phyloP scores from a whole-genome alignment of 139 green algal species.

The Chlamydomonas sp. region DNA sequence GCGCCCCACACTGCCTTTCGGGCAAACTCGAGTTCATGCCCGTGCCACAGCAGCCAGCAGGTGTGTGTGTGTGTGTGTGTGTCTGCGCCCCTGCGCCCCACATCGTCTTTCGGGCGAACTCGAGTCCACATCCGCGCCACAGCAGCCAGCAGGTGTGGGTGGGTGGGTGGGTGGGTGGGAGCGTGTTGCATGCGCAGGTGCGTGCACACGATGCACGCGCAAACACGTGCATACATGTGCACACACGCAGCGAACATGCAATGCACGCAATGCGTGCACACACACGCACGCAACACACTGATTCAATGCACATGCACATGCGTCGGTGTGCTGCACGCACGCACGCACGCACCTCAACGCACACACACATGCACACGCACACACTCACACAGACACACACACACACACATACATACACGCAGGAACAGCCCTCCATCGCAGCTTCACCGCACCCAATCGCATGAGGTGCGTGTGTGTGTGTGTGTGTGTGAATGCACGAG shows the following conservation, averaged over 20 bases:
- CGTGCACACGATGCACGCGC: too few relatives aligned
- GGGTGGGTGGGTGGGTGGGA: conserved; percentile 6
- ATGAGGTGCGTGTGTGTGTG: background rate
- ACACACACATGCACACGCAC: background rate
- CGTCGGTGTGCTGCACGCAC: background rate
- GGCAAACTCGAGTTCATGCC: too few relatives aligned
- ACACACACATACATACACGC: conserved; percentile 7
- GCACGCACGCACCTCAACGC: background rate
- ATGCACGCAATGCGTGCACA: conserved; percentile 36
- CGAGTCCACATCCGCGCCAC: too few relatives aligned
- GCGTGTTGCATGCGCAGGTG: background rate
- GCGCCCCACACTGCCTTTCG: too few relatives aligned
- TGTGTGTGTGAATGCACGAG: conserved; percentile 11
- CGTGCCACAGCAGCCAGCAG: too few relatives aligned
- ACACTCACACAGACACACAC: conserved; percentile 7
- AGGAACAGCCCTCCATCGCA: background rate
- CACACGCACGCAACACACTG: conserved; percentile 8
- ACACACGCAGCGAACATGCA: background rate
- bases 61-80: too few relatives aligned
- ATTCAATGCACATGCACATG: background rate
- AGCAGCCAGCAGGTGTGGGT: background rate
- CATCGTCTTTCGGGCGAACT: too few relatives aligned
- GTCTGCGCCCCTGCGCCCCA: too few relatives aligned
- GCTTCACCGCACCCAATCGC: background rate
- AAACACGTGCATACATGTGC: conserved; percentile 5